These are phyloP conservation scores for Zasmidium citrigriseum DNA, from an alignment of 2,329 filamentous ascomycete genomes.

Conservation along the genomic window DNA sequence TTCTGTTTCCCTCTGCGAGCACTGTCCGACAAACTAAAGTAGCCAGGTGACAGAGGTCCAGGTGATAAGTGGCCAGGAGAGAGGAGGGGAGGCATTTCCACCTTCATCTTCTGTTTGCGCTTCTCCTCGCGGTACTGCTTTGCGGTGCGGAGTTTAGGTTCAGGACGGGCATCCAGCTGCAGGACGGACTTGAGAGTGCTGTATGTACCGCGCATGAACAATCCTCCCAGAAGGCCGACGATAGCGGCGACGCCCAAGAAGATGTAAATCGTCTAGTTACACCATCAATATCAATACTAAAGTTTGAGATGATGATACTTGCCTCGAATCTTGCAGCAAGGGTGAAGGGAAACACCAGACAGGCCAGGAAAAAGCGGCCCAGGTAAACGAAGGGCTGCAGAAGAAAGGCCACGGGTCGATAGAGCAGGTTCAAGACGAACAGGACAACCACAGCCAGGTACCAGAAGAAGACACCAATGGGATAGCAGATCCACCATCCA, in stretches of 20 bases:
- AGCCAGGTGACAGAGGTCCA: constrained; percentile 19
- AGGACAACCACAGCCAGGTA: constrained; percentile 41
- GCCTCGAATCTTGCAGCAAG: constrained; percentile 60
- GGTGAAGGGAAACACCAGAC: constrained; percentile 51
- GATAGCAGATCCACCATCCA: constrained; percentile 40
- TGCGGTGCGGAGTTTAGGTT: constrained; percentile 24
- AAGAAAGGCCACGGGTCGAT: constrained; percentile 47
- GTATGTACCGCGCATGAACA: constrained; percentile 60
- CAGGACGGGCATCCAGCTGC: constrained; percentile 21
- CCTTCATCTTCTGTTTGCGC: constrained; percentile 23
- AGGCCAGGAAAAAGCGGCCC: constrained; percentile 41
- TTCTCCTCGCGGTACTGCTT: constrained; percentile 37
- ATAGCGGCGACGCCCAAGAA: constrained; percentile 67
- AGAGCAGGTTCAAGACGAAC: constrained; percentile 49
- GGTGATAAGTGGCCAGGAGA: constrained; percentile 18
- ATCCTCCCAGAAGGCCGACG: constrained; percentile 65
- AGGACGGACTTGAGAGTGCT: constrained; percentile 37
- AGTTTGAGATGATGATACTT: neutral
- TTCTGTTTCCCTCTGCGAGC: constrained; percentile 42
- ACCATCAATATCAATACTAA: constrained; percentile 18
- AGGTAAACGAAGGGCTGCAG: constrained; percentile 55
- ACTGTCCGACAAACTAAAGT: constrained; percentile 29
- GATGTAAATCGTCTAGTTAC: constrained; percentile 51
- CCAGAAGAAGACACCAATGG: constrained; percentile 41
- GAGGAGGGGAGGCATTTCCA: constrained; percentile 15